Percentiles rank a stretch among this genome's conserved stretches.
Evolutionary conservation across 108 stramenopile genomes (phyloP).

Genomic region (Schizochytrium sp.): DNA sequence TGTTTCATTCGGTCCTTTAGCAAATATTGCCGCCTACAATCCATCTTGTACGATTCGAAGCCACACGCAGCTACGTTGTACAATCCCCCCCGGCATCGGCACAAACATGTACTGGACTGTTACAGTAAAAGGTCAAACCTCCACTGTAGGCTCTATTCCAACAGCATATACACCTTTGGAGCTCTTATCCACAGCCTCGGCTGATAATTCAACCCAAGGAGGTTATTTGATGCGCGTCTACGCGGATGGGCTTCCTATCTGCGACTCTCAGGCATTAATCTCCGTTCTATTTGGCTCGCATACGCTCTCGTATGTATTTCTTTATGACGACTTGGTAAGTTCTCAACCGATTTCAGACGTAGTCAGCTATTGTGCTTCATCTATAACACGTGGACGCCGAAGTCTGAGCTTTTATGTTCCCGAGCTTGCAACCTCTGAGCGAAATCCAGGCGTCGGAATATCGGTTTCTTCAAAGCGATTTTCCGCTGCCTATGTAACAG

Average conservation of each 20-base stretch:
- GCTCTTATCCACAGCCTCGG: not conserved
- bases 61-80: conserved; percentile 50
- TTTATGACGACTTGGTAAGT: not conserved
- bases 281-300: conserved; percentile 26
- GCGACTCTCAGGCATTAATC: conserved; percentile 37
- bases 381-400: not conserved
- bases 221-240: conserved; percentile 12
- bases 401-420: not conserved
- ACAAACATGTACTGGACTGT: conserved; percentile 52
- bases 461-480: not conserved
- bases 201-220: conserved; percentile 10
- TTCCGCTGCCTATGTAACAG: not conserved
- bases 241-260: conserved; percentile 6
- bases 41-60: conserved; percentile 42
- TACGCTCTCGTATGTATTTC: conserved; percentile 27
- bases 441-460: not conserved
- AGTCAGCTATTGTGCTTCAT: not conserved
- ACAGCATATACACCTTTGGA: conserved; percentile 20
- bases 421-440: not conserved
- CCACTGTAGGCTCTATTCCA: not conserved
- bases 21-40: conserved; percentile 48
- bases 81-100: conserved; percentile 56
- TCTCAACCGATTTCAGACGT: not conserved
- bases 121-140: conserved; percentile 42
- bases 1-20: conserved; percentile 62